A percentile compares a stretch with the other conserved stretches of the same genome.
Evolutionary conservation across 1,284 basidiomycete genomes (phyloP).

Genomic region (Porogramme epimiltina): DNA sequence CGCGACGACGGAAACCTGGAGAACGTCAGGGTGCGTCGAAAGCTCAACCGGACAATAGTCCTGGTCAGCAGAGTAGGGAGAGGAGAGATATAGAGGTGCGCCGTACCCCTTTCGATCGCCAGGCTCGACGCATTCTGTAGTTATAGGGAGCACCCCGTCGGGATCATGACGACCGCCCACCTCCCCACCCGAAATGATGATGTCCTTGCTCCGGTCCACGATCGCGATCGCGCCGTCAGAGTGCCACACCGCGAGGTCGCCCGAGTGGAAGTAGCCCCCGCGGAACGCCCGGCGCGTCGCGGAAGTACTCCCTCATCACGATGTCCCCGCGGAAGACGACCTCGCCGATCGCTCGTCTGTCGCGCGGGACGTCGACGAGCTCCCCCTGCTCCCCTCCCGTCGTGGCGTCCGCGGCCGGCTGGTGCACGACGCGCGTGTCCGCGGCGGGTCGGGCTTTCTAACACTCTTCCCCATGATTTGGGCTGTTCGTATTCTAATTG

Average conservation of each 20-base stretch:
- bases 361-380: constrained; percentile 76
- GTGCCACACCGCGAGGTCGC: constrained; percentile 86
- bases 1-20: constrained; percentile 87
- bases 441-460: too few species aligned
- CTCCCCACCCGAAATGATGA: constrained; percentile 88
- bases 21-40: constrained; percentile 77
- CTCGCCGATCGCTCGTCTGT: constrained; percentile 86
- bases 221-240: constrained; percentile 76
- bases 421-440: constrained; percentile 73
- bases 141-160: constrained; percentile 2
- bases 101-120: constrained; percentile 79
- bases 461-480: too few species aligned
- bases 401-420: constrained; percentile 69
- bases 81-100: neutral
- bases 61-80: neutral
- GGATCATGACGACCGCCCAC: constrained; percentile 32
- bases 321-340: constrained; percentile 85
- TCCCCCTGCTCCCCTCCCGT: constrained; percentile 46
- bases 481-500: too few species aligned
- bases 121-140: constrained; percentile 81
- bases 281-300: constrained; percentile 75
- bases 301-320: constrained; percentile 88
- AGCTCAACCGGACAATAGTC: constrained; percentile 54
- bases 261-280: constrained; percentile 78
- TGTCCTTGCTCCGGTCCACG: constrained; percentile 66